Conservation (phyloP, 106 monocot genomes). For the Alisma plantagoaquatica region DNA sequence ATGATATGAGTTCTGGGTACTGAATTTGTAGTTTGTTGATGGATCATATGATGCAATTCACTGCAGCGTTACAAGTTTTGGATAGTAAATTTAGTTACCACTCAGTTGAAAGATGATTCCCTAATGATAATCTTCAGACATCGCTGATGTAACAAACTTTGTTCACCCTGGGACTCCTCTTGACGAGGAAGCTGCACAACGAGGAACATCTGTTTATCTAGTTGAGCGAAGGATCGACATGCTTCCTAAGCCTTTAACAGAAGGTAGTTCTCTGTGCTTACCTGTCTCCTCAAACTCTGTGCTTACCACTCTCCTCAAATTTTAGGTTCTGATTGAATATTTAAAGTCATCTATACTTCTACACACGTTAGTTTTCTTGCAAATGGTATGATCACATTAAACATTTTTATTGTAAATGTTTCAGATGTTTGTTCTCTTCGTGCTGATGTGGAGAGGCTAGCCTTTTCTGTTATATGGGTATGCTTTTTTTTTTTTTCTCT, state of each 20-base stretch:
- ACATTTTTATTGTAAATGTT: conserved; percentile 8
- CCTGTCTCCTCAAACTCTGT: too few species aligned
- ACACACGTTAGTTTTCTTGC: conserved; percentile 3
- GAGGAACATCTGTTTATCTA: conserved; percentile 99
- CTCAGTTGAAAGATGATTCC: conserved; percentile 16
- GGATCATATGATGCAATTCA: too few species aligned
- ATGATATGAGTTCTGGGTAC: too few species aligned
- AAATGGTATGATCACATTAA: not conserved
- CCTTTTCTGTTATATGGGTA: conserved; percentile 99
- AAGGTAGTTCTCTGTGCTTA: conserved; percentile 42
- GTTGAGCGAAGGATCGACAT: conserved; percentile 96
- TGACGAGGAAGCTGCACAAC: conserved; percentile 86
- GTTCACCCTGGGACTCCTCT: conserved; percentile 91
- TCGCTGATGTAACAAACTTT: conserved; percentile 99
- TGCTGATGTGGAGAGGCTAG: conserved; percentile 89
- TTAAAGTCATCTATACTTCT: too few species aligned
- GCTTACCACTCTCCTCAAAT: too few species aligned
- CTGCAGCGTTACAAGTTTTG: too few species aligned
- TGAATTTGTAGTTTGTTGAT: too few species aligned
- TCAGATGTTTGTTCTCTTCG: conserved; percentile 97
- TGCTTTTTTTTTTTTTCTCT: conserved; percentile 3
- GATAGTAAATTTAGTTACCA: too few species aligned
- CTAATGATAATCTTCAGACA: conserved; percentile 57
- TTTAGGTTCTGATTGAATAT: too few species aligned
- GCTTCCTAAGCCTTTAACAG: conserved; percentile 98